Percentiles rank a stretch among this genome's conserved stretches.
These are phyloP conservation scores for Protea cynaroides DNA, from an alignment of 164 flowering plant species.

Conservation along the genomic window DNA sequence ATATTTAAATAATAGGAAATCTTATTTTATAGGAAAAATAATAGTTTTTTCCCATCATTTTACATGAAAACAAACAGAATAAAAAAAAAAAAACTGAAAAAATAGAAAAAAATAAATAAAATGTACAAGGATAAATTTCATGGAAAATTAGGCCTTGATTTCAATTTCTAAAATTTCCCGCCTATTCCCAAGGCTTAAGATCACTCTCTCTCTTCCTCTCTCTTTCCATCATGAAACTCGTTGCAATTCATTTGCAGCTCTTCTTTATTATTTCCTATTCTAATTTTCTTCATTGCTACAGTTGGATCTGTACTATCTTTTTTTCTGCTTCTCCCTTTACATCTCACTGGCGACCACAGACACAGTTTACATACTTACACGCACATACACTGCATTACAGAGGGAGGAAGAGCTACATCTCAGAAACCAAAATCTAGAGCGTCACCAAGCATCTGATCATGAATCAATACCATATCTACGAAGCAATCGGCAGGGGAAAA, in stretches of 20 bases:
- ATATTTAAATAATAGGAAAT: no score
- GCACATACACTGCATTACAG: background rate
- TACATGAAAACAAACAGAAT: no score
- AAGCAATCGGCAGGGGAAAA: conserved; percentile 85
- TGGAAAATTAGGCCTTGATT: background rate
- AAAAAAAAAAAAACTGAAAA: no score
- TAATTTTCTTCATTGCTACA: background rate
- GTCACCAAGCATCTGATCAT: conserved; percentile 17
- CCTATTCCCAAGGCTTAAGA: background rate
- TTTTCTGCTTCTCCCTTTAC: no score
- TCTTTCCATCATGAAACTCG: background rate
- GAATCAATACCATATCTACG: conserved; percentile 85
- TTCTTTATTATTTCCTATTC: background rate
- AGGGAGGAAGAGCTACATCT: background rate
- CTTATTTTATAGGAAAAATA: no score
- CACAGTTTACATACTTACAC: background rate
- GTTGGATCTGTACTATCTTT: background rate
- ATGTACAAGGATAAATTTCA: no score
- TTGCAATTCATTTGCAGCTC: no score
- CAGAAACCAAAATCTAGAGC: background rate
- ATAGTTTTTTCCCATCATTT: no score
- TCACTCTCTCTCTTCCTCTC: background rate
- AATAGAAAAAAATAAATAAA: no score
- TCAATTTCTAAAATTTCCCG: background rate
- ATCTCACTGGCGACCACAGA: background rate